phyloP scores from a whole-genome alignment of 2,329 filamentous ascomycete genomes.

The Talaromyces sp. region DNA sequence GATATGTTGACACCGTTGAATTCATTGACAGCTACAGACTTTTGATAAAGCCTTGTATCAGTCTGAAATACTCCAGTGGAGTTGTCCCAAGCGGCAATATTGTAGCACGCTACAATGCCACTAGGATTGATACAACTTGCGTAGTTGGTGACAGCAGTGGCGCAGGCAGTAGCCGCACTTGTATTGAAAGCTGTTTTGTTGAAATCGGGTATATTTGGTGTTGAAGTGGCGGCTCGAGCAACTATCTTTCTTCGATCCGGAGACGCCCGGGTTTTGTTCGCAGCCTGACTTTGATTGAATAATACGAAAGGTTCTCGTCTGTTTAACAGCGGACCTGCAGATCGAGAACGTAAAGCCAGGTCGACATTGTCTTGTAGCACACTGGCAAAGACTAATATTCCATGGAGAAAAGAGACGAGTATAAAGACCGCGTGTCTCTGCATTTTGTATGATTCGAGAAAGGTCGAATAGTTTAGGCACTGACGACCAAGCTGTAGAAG shows the following conservation, averaged over 20 bases:
- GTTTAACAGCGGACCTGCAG: neutral
- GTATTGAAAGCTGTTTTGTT: constrained; percentile 22
- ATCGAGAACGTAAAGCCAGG: neutral
- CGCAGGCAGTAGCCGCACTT: constrained; percentile 55
- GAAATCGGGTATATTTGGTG: constrained; percentile 9
- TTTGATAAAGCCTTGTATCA: constrained; percentile 68
- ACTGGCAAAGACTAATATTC: constrained; percentile 3
- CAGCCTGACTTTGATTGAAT: neutral
- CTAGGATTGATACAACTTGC: constrained; percentile 60
- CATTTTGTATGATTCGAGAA: neutral
- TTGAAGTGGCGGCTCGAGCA: neutral
- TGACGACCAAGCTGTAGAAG: neutral
- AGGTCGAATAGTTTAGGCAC: neutral
- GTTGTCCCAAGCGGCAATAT: constrained; percentile 63
- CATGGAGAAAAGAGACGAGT: constrained; percentile 2
- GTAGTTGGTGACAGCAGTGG: constrained; percentile 50
- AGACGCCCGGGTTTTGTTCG: neutral
- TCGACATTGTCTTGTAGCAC: constrained; percentile 1
- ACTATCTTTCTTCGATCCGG: neutral
- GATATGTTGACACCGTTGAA: constrained; percentile 38
- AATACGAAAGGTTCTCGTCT: neutral
- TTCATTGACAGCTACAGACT: constrained; percentile 52
- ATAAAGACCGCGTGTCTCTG: neutral
- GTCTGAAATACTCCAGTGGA: constrained; percentile 67
- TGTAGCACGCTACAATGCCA: constrained; percentile 77